Evolutionary conservation across 768 basidiomycete genomes (phyloP).

Genomic region (Dictyophora rubrovolvata): DNA sequence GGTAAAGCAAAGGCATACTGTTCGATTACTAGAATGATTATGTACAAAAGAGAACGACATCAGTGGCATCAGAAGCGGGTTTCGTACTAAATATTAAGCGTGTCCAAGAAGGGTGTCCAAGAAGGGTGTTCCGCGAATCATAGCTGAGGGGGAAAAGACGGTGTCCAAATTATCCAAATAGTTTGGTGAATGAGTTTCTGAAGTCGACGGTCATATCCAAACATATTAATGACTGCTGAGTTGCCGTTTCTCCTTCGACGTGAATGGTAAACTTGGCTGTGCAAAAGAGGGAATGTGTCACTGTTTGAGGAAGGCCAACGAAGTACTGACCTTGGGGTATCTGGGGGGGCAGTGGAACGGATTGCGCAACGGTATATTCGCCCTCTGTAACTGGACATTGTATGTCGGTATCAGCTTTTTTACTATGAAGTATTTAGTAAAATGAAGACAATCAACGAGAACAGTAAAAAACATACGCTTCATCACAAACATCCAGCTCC

Average conservation of each 20-base stretch:
- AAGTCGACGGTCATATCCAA: conserved; percentile 74
- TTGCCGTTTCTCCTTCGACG: conserved; percentile 57
- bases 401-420: conserved; percentile 61
- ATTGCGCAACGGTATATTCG: conserved; percentile 64
- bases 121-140: not conserved
- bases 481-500: conserved; percentile 81
- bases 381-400: conserved; percentile 80
- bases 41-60: too few relatives aligned
- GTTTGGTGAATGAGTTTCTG: conserved; percentile 25
- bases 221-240: conserved; percentile 73
- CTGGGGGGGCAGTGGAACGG: conserved; percentile 80
- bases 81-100: too few relatives aligned
- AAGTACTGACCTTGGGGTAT: conserved; percentile 58
- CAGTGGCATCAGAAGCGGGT: too few relatives aligned
- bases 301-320: not conserved
- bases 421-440: conserved; percentile 30
- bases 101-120: not conserved
- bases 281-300: conserved; percentile 6
- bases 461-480: conserved; percentile 58
- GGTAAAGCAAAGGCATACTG: too few relatives aligned
- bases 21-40: too few relatives aligned
- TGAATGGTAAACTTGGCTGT: conserved; percentile 77
- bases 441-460: conserved; percentile 1
- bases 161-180: not conserved
- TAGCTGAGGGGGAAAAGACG: not conserved